Conservation (phyloP, 352 stramenopile species). For the Thraustochytrium sp. region DNA sequence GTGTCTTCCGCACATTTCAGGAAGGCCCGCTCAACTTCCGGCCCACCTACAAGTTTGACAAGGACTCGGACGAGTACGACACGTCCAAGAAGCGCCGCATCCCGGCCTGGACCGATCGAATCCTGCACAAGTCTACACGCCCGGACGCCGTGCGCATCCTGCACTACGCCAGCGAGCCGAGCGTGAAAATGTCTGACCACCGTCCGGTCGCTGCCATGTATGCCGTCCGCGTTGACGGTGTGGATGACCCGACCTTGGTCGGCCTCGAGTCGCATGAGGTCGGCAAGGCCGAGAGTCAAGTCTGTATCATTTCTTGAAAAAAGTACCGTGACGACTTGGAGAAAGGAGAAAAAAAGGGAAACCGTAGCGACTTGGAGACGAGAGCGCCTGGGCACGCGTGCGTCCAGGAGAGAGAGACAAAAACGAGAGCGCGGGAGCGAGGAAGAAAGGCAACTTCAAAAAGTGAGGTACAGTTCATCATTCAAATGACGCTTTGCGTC, state of each 20-base stretch:
- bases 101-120: conserved; percentile 90
- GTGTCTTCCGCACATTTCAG: conserved; percentile 75
- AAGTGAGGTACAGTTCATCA: neutral
- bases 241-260: conserved; percentile 19
- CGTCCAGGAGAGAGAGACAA: neutral
- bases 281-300: conserved; percentile 21
- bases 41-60: conserved; percentile 94
- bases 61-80: conserved; percentile 71
- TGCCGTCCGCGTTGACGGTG: neutral
- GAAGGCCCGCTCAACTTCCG: conserved; percentile 83
- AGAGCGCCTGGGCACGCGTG: neutral
- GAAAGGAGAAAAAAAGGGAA: neutral
- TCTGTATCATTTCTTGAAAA: neutral
- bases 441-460: neutral
- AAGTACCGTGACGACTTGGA: no score
- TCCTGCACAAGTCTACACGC: conserved; percentile 62
- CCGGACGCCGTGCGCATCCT: neutral
- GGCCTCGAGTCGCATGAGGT: conserved; percentile 18
- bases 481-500: no score
- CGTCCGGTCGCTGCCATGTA: conserved; percentile 18
- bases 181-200: neutral
- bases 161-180: neutral
- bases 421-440: neutral
- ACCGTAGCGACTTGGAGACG: neutral
- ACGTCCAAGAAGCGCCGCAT: conserved; percentile 86